Base-by-base conservation (phyloP, 176 grass and related monocot species). In the Oryza meyeriana region DNA sequence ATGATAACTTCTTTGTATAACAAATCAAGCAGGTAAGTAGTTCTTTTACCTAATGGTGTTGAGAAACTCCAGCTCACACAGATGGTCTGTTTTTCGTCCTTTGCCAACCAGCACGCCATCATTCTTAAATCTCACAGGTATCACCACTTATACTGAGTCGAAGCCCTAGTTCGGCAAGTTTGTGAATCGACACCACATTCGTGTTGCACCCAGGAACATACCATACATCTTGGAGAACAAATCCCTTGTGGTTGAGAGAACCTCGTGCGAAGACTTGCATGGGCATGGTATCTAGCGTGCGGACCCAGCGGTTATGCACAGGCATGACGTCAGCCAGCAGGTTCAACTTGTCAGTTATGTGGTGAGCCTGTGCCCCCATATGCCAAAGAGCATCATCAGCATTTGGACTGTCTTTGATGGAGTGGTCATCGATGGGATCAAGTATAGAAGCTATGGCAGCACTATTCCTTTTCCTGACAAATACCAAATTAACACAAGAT, bases 391-490 rank as follows among this genome's bases (percentile, higher is more conserved):
- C 50, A 71, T 40, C 66, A 42, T 6, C 65, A 22, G 31, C 47
- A 81, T 70, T 58, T 39, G 78, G 59, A 59, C 65, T 29, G 47
- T 69, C 65, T 36, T 80, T 80, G 64, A 32, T 5, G n/a, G 32
- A 39, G 45, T 5, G 61, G 26, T 65, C 61, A 22, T 13, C 9
- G 9, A 2, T 25, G 47, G 78, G 64, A 80, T 69, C 64, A 80
- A 69, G 30, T 35, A 80, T 52, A 66, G 77, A 66, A 24, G 30
- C 66, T 31, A 55, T 22, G 22, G 31, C 64, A 80, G 32, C 66
- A 71, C 66, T 71, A 22, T 81, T 81, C 66, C 59, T 81, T 50
- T 81, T 81, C 79, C 79, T 71, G 66, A 41, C 24, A 71, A 41
- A 71, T 31, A 36, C 0, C 47, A 61, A 10, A 35, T n/a, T 35